Evolutionary conservation across 1,139 yeast species (phyloP).

Genomic region (Blastobotrys elegans): DNA sequence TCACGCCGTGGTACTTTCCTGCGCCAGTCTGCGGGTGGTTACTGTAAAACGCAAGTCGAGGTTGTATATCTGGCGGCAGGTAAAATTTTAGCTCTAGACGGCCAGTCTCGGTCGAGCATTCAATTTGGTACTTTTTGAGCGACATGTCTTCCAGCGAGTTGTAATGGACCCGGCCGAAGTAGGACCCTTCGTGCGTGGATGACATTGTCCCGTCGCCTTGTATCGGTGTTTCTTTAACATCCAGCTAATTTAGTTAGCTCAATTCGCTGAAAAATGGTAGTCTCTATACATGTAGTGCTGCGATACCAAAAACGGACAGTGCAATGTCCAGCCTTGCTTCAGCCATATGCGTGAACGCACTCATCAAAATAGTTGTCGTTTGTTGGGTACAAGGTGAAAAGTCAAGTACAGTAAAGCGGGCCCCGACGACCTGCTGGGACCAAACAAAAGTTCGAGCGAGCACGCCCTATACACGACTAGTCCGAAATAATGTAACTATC

Average conservation of each 20-base stretch:
- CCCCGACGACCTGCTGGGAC: too few relatives aligned
- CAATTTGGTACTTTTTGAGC: conserved; percentile 23
- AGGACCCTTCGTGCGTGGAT: conserved; percentile 24
- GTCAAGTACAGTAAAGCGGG: too few relatives aligned
- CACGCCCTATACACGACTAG: too few relatives aligned
- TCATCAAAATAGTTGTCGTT: too few relatives aligned
- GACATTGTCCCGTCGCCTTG: conserved; percentile 29
- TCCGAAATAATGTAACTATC: too few relatives aligned
- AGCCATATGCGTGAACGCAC: conserved; percentile 16
- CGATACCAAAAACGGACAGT: conserved; percentile 26
- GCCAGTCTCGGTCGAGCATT: conserved; percentile 21
- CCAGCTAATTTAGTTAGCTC: conserved; percentile 12
- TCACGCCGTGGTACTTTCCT: conserved; percentile 10
- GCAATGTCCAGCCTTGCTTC: conserved; percentile 22
- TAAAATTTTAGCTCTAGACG: conserved; percentile 11
- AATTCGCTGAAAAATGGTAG: conserved; percentile 5
- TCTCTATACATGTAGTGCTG: conserved; percentile 25
- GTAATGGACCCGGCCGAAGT: conserved; percentile 26
- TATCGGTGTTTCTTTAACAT: conserved; percentile 25
- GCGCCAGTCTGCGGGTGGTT: conserved; percentile 12
- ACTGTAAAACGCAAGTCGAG: conserved; percentile 11
- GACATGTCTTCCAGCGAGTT: conserved; percentile 26
- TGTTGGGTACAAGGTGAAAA: too few relatives aligned
- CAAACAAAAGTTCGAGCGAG: too few relatives aligned
- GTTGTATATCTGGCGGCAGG: conserved; percentile 11